Evolutionary conservation across 2,329 filamentous ascomycete species (phyloP).

Genomic region (Exophiala xenobiotica): DNA sequence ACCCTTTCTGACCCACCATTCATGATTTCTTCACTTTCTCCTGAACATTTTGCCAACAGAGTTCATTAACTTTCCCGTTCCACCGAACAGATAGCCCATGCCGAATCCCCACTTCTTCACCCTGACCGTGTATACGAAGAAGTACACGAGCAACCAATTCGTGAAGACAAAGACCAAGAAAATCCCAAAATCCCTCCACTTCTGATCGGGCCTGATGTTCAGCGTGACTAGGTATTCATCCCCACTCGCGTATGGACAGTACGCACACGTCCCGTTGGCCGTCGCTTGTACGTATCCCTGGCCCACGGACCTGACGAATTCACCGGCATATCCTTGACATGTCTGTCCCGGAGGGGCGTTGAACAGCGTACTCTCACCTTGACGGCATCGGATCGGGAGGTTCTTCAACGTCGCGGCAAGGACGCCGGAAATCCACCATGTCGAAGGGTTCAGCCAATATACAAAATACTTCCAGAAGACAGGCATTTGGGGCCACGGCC

Average conservation of each 20-base stretch:
- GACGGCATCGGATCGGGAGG: constrained; percentile 52
- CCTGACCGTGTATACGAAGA: constrained; percentile 73
- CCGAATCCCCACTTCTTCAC: constrained; percentile 71
- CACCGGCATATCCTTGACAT: constrained; percentile 63
- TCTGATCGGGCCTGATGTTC: constrained; percentile 57
- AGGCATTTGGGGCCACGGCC: constrained; percentile 63
- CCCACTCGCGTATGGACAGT: constrained; percentile 67
- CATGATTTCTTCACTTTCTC: neutral
- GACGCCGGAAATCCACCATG: constrained; percentile 71
- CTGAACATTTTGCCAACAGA: neutral
- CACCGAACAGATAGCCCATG: constrained; percentile 57
- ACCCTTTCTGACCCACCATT: no score
- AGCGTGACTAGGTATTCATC: constrained; percentile 64
- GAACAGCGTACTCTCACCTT: constrained; percentile 63
- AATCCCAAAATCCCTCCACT: constrained; percentile 72
- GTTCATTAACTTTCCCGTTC: constrained; percentile 44
- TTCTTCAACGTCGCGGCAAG: constrained; percentile 61
- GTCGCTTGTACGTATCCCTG: constrained; percentile 60
- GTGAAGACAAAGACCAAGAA: constrained; percentile 69
- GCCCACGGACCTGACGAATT: constrained; percentile 50
- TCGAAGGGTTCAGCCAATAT: constrained; percentile 67
- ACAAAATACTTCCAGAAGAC: constrained; percentile 32
- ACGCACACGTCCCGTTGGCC: constrained; percentile 62
- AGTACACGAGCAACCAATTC: constrained; percentile 72
- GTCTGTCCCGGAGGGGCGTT: constrained; percentile 63